phyloP scores from a whole-genome alignment of 192 early-diverging fungal genomes.

The Coemansia sp. region DNA sequence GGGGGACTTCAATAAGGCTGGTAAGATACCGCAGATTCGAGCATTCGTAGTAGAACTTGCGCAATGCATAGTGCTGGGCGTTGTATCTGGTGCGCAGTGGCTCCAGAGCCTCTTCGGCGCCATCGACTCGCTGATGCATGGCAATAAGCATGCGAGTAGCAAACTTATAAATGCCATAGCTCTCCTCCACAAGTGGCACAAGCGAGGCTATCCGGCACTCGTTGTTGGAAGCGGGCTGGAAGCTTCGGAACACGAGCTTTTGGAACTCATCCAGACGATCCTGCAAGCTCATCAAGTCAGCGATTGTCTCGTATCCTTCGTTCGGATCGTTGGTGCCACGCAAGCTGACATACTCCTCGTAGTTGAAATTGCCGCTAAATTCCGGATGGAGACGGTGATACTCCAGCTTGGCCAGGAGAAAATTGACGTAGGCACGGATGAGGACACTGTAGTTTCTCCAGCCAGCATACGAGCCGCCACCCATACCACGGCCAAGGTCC shows the following conservation, averaged over 20 bases:
- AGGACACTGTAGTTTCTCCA: slow-evolving; percentile 72
- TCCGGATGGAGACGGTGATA: slow-evolving; percentile 89
- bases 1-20: slow-evolving; percentile 88
- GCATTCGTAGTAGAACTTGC: slow-evolving; percentile 91
- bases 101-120: slow-evolving; percentile 78
- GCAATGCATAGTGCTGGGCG: slow-evolving; percentile 76
- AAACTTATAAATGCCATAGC: slow-evolving; percentile 94
- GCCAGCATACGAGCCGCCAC: slow-evolving; percentile 35
- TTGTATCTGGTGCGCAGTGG: slow-evolving; percentile 89
- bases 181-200: slow-evolving; percentile 96
- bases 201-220: slow-evolving; percentile 94
- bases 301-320: slow-evolving; percentile 98
- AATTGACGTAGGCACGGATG: slow-evolving; percentile 88
- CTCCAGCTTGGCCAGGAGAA: slow-evolving; percentile 85
- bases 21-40: slow-evolving; percentile 86
- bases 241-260: slow-evolving; percentile 81
- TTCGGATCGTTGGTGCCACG: slow-evolving; percentile 96
- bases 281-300: slow-evolving; percentile 86
- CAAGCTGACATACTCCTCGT: slow-evolving; percentile 93
- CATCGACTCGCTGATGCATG: slow-evolving; percentile 71
- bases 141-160: slow-evolving; percentile 92
- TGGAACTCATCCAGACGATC: slow-evolving; percentile 91
- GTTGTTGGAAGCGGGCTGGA: slow-evolving; percentile 80
- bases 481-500: slow-evolving; percentile 52
- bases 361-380: slow-evolving; percentile 94